phyloP scores from a whole-genome alignment of 495 filamentous ascomycete species.

The Penicillium tannophilum region DNA sequence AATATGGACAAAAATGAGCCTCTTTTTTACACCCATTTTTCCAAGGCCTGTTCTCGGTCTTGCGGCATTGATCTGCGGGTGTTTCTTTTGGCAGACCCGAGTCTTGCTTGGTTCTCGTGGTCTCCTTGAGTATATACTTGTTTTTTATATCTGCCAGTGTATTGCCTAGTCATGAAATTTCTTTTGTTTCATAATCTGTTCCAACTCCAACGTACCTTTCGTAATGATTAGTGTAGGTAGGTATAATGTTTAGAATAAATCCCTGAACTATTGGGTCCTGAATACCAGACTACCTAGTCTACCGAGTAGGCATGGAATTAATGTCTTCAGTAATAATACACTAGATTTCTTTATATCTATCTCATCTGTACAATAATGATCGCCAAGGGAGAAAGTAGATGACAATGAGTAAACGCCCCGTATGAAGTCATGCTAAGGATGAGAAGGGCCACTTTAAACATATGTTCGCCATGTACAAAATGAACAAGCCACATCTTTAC shows the following conservation, averaged over 20 bases:
- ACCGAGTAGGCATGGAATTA: not conserved
- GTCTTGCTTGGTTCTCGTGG: conserved; percentile 12
- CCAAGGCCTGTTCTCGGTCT: conserved; percentile 22
- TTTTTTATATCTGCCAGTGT: conserved; percentile 36
- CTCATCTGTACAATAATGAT: conserved; percentile 22
- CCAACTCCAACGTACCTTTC: not conserved
- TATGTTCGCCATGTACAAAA: not conserved
- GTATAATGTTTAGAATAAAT: too few relatives aligned
- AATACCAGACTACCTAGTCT: not conserved
- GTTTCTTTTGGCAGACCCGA: conserved; percentile 14
- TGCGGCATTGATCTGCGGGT: conserved; percentile 23
- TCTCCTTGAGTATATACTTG: conserved; percentile 36
- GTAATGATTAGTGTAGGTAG: not conserved
- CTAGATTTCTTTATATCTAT: conserved; percentile 13
- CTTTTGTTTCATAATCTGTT: conserved; percentile 23
- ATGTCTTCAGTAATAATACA: conserved; percentile 17
- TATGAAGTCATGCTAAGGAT: not conserved
- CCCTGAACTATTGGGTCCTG: too few relatives aligned
- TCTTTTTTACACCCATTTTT: conserved; percentile 29
- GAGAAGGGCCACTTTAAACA: not conserved
- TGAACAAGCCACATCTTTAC: conserved; percentile 27
- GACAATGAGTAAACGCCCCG: conserved; percentile 1
- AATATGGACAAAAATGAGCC: conserved; percentile 51
- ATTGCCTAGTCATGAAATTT: conserved; percentile 39
- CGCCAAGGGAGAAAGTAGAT: not conserved